Conservation (phyloP, 2,329 filamentous ascomycete genomes). For the Alternaria solani region DNA sequence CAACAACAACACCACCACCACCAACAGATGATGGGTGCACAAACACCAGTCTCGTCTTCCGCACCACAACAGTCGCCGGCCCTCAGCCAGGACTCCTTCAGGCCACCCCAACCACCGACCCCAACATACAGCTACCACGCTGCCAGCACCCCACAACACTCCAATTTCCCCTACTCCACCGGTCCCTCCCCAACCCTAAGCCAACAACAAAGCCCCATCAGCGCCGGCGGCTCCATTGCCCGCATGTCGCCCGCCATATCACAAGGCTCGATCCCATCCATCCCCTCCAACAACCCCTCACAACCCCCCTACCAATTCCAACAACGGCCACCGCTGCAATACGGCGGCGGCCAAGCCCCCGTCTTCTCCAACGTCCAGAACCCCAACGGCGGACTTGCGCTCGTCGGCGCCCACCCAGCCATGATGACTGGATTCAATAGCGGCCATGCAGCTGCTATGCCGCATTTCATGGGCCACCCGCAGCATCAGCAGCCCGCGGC, state of each 20-base stretch:
- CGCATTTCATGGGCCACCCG: slow-evolving; percentile 65
- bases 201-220: slow-evolving; percentile 59
- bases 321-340: slow-evolving; percentile 51
- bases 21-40: slow-evolving; percentile 59
- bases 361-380: slow-evolving; percentile 82
- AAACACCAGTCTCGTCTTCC: slow-evolving; percentile 50
- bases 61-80: slow-evolving; percentile 59
- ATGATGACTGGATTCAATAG: slow-evolving; percentile 69
- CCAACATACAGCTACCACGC: slow-evolving; percentile 70
- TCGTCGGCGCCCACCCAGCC: slow-evolving; percentile 68
- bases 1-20: slow-evolving; percentile 19
- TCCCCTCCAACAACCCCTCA: slow-evolving; percentile 58
- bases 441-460: slow-evolving; percentile 70
- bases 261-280: slow-evolving; percentile 54
- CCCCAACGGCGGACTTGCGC: slow-evolving; percentile 73
- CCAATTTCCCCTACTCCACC: slow-evolving; percentile 58
- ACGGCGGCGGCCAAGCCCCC: slow-evolving; percentile 63
- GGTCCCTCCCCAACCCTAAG: slow-evolving; percentile 56
- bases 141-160: slow-evolving; percentile 60
- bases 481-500: slow-evolving; percentile 60
- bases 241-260: slow-evolving; percentile 63
- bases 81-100: slow-evolving; percentile 67
- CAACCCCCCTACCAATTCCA: slow-evolving; percentile 58
- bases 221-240: slow-evolving; percentile 55
- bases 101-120: slow-evolving; percentile 66